Evolutionary conservation across 345 rosid species (phyloP).

Genomic region (Lumnitzera littorea): DNA sequence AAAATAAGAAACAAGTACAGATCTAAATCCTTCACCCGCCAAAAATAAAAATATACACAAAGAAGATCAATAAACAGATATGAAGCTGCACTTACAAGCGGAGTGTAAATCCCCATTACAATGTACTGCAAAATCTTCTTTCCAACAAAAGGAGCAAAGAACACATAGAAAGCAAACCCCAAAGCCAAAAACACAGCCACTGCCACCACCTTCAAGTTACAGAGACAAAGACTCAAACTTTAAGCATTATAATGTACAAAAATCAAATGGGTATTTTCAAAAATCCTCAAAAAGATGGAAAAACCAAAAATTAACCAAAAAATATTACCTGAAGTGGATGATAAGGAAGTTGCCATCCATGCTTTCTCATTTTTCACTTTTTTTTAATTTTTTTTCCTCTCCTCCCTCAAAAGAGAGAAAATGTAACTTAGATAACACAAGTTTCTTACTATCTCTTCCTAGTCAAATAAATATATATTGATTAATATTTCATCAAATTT

Average conservation of each 20-base stretch:
- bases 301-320: neutral
- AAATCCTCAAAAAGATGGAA: neutral
- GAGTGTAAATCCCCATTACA: constrained; percentile 89
- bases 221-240: constrained; percentile 18
- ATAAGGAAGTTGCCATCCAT: constrained; percentile 98
- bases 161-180: constrained; percentile 97
- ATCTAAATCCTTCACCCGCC: constrained; percentile 1
- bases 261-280: neutral
- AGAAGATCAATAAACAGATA: constrained; percentile 3
- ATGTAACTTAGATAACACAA: neutral
- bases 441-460: constrained; percentile 6
- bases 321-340: constrained; percentile 93
- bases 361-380: constrained; percentile 67
- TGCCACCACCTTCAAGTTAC: constrained; percentile 78
- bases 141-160: constrained; percentile 99
- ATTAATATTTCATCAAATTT: no score
- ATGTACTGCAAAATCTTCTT: constrained; percentile 65
- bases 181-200: constrained; percentile 96
- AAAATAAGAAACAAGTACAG: neutral
- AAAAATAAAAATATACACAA: neutral
- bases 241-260: neutral
- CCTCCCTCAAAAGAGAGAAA: no score
- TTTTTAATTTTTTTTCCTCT: neutral
- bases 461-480: no score
- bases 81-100: constrained; percentile 53